Conservation (phyloP, 2,329 filamentous ascomycete species). For the Fusarium annulatum region DNA sequence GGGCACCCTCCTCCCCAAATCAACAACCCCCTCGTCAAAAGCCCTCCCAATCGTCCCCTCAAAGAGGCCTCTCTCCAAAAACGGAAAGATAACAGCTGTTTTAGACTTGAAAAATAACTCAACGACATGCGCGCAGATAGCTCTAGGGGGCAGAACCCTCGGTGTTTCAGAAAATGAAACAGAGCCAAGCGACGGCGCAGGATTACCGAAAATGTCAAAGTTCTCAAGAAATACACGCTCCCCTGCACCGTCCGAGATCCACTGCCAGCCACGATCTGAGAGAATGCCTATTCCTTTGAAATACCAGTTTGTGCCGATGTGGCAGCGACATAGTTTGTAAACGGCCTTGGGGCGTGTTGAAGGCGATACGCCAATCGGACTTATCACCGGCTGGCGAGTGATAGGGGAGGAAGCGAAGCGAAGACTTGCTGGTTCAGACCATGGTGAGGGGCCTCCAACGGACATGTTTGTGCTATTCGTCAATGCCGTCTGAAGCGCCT, state of each 20-base stretch:
- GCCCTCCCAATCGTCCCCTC: conserved; percentile 16
- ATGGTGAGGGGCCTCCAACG: conserved; percentile 13
- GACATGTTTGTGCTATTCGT: conserved; percentile 1
- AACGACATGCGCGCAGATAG: not conserved
- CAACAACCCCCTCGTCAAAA: not conserved
- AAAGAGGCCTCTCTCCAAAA: conserved; percentile 18
- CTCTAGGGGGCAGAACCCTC: conserved; percentile 2
- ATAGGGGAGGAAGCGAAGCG: conserved; percentile 4
- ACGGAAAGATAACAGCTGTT: conserved; percentile 20
- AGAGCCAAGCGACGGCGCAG: not conserved
- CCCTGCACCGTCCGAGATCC: conserved; percentile 35
- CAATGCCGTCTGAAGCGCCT: conserved; percentile 24
- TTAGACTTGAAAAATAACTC: conserved; percentile 27
- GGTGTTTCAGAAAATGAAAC: conserved; percentile 7
- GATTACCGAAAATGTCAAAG: conserved; percentile 25
- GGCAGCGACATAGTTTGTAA: conserved; percentile 22
- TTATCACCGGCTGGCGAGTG: not conserved
- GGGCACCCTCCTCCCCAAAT: not conserved
- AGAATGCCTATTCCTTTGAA: conserved; percentile 35
- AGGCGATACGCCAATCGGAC: conserved; percentile 6
- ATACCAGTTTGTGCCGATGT: conserved; percentile 34
- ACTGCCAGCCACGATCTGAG: conserved; percentile 25
- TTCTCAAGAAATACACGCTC: conserved; percentile 34
- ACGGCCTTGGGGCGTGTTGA: not conserved
- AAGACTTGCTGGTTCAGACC: conserved; percentile 9